These are phyloP conservation scores for Geopyxis carbonaria DNA, from an alignment of 495 filamentous ascomycete species.

Conservation along the genomic window DNA sequence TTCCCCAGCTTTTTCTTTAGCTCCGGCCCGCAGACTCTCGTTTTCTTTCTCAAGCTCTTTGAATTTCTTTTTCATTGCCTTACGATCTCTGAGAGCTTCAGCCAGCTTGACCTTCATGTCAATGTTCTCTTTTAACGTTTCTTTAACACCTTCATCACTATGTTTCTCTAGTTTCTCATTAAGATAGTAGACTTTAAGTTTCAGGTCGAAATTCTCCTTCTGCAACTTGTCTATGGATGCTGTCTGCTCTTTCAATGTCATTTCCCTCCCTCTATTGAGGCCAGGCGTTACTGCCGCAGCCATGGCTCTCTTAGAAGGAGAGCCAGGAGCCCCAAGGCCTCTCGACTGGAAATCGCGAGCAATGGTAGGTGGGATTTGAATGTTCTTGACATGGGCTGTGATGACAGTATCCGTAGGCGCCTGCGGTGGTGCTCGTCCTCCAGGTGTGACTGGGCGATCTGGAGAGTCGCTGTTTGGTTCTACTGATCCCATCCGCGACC, in stretches of 20 bases:
- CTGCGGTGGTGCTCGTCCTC: slow-evolving; percentile 35
- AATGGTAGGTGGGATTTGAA: slow-evolving; percentile 77
- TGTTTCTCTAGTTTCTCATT: slow-evolving; percentile 83
- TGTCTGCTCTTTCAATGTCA: slow-evolving; percentile 93
- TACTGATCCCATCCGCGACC: too few species aligned
- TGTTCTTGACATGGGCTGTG: slow-evolving; percentile 67
- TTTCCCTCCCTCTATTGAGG: slow-evolving; percentile 52
- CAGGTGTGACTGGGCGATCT: slow-evolving; percentile 27
- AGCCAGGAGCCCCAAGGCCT: slow-evolving; percentile 37
- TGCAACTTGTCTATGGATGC: slow-evolving; percentile 87
- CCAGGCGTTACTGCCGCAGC: slow-evolving; percentile 34
- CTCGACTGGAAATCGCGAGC: slow-evolving; percentile 51
- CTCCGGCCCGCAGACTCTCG: slow-evolving; percentile 54
- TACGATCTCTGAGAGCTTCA: slow-evolving; percentile 75
- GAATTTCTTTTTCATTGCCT: slow-evolving; percentile 54
- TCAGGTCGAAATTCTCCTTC: slow-evolving; percentile 94
- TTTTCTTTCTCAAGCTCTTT: slow-evolving; percentile 74
- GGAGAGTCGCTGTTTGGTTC: not conserved
- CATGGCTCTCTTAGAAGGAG: slow-evolving; percentile 38
- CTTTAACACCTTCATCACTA: slow-evolving; percentile 90
- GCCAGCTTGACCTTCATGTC: slow-evolving; percentile 81
- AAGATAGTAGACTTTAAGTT: slow-evolving; percentile 92
- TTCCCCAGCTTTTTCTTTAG: slow-evolving; percentile 44
- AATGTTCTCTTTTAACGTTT: slow-evolving; percentile 93
- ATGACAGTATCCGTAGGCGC: slow-evolving; percentile 75